phyloP scores from a whole-genome alignment of 441 rosid species.

The Adansonia gregorii region DNA sequence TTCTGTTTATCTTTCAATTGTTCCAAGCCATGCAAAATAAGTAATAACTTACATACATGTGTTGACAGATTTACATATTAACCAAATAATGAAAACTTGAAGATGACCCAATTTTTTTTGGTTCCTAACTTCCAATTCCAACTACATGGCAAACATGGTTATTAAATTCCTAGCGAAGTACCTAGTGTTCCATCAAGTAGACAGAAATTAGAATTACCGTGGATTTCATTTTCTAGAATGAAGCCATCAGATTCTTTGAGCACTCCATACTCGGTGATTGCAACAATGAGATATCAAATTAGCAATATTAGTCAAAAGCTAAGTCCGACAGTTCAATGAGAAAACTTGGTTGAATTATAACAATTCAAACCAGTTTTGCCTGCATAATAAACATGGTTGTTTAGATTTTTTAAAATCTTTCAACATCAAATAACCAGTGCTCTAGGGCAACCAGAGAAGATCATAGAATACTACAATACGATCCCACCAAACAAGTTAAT shows the following conservation, averaged over 20 bases:
- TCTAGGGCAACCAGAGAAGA: not conserved
- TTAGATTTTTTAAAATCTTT: not conserved
- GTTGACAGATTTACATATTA: too few relatives aligned
- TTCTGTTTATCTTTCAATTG: too few relatives aligned
- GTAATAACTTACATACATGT: too few relatives aligned
- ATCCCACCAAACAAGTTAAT: too few relatives aligned
- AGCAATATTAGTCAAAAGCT: not conserved
- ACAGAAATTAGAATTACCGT: not conserved
- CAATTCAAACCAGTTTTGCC: not conserved
- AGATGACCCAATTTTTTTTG: too few relatives aligned
- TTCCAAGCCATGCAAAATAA: too few relatives aligned
- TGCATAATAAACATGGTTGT: not conserved
- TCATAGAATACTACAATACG: too few relatives aligned
- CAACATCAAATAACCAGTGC: not conserved
- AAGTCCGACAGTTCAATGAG: not conserved
- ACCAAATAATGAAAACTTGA: too few relatives aligned
- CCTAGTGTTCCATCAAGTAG: not conserved
- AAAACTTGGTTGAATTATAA: not conserved
- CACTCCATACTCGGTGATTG: not conserved
- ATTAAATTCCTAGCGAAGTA: not conserved
- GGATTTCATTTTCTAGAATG: not conserved
- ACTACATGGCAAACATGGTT: too few relatives aligned
- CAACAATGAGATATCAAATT: not conserved
- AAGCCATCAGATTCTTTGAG: slow-evolving; percentile 14
- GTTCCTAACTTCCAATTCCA: too few relatives aligned